Base-by-base conservation (phyloP, 2,329 filamentous ascomycete species). In the Phialophora verrucosa region DNA sequence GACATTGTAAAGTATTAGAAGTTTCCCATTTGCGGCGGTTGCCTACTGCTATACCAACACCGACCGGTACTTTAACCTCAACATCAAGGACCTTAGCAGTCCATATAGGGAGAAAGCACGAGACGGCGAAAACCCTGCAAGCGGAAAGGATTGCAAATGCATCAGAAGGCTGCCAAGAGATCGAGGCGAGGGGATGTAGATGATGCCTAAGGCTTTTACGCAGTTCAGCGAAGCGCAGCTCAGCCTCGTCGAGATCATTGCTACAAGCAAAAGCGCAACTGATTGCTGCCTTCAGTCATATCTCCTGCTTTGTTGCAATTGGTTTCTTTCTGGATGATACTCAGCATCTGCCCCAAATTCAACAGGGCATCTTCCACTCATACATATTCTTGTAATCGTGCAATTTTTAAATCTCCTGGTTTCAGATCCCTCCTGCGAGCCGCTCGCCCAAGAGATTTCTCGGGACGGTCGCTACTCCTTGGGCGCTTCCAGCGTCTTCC, bases 251-350 rank as follows among this genome's bases (percentile, higher is more conserved):
- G 38, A 44, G 5, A 44, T 44, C 53, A 56, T 29, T n/a, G 23
- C 14, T 56, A n/a, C 27, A 31, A 44, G 38, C 38, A 44, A 44
- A 38, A n/a, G 38, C 38, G 38, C 38, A n/a, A n/a, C 17, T 44
- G 5, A 44, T 44, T 44, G 17, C 8, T 8, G 53, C 11, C 29
- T 55, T 56, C 27, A 56, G 50, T 20, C 32, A 47, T 27, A 42
- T 27, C 29, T 54, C 4, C 31, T 53, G 27, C 59, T 53, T 57
- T 57, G 31, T 47, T 44, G 55, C 23, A 8, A 8, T 58, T 56
- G 49, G 10, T 47, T 59, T 20, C 31, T 49, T 51, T 67, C 65
- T 68, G 68, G 54, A 70, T 70, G 68, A 64, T 68, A 65, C 56
- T 61, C 38, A 62, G 63, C 12, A 62, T 60, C 35, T 59, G 59